Evolutionary conservation across 805 yeast species (phyloP).

Genomic region (Saccharomyces jurei): DNA sequence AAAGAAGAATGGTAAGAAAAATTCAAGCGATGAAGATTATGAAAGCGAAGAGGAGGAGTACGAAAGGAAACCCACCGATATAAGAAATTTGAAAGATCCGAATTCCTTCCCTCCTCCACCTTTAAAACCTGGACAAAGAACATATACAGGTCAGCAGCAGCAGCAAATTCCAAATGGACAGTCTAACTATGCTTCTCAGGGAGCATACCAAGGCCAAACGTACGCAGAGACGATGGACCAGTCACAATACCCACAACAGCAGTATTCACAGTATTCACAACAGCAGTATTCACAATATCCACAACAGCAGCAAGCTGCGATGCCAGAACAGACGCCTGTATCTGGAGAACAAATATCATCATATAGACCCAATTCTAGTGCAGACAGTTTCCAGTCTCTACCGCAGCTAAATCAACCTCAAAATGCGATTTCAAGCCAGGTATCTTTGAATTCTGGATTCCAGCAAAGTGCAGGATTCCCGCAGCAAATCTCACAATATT

Average conservation of each 20-base stretch:
- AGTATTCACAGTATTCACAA: background rate
- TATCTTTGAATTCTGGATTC: slow-evolving; percentile 1
- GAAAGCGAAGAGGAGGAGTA: slow-evolving; percentile 8
- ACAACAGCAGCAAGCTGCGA: background rate
- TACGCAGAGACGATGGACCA: background rate
- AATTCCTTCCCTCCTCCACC: slow-evolving; percentile 34
- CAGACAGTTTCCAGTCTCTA: slow-evolving; percentile 6
- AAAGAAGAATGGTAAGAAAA: slow-evolving; percentile 5
- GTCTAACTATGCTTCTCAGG: background rate
- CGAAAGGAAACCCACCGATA: background rate
- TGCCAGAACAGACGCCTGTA: background rate
- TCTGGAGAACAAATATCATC: background rate
- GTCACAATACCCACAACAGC: background rate
- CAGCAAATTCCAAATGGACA: background rate
- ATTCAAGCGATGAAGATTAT: slow-evolving; percentile 11
- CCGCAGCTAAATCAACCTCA: slow-evolving; percentile 11
- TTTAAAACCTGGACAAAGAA: slow-evolving; percentile 32
- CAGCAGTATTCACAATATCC: background rate
- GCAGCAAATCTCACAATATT: background rate
- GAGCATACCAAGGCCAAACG: background rate
- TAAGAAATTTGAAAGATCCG: slow-evolving; percentile 12
- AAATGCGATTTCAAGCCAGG: background rate
- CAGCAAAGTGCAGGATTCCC: background rate
- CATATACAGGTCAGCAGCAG: slow-evolving; percentile 14
- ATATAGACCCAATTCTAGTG: slow-evolving; percentile 10